Evolutionary conservation across 2,329 filamentous ascomycete species (phyloP), one percentile per base, ranked within the genome.

Genomic region (Chrysoporthe puriensis): DNA sequence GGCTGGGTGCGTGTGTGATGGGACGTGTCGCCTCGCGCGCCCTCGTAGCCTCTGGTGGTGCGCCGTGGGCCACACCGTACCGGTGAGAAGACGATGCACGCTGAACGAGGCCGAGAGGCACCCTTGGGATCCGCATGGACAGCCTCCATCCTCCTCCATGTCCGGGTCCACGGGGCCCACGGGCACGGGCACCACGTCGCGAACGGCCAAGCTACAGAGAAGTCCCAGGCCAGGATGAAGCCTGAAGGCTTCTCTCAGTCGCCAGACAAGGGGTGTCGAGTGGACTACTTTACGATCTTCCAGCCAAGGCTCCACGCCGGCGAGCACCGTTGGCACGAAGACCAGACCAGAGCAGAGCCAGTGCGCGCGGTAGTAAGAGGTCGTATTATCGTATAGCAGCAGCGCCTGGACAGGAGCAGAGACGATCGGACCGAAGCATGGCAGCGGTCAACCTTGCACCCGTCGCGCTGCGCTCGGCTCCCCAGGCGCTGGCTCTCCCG

Each of bases 1-100:
- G 50, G 59, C 21, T 50, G 18, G 59, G 21, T 44, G 54, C 63
- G 34, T 46, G 48, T 62, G 43, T 48, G 16, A 54, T 50, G 63
- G 54, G 63, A 63, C 66, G 54, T 21, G 40, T 42, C 42, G 34
- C n/a, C 46, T 46, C 46, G 14, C 26, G 26, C 43, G n/a, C 7
- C 54, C 18, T 54, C 43, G 40, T 62, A 16, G 44, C 14, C 0
- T 14, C 6, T 46, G 2, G 2, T 40, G 2, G 21, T 40, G 1
- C 44, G 7, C 9, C 16, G 32, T 8, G n/a, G 59, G 18, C 26
- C 26, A 2, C 46, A 43, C 48, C 14, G 18, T 52, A 7, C 42
- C 42, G 21, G n/a, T 36, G 9, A 59, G 34, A 21, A n/a, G 57
- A 59, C 5, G 36, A 40, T 40, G 36, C 36, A 40, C 36, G 36